Evolutionary conservation across 352 stramenopile genomes (phyloP).

Genomic region (Sclerospora graminicola): DNA sequence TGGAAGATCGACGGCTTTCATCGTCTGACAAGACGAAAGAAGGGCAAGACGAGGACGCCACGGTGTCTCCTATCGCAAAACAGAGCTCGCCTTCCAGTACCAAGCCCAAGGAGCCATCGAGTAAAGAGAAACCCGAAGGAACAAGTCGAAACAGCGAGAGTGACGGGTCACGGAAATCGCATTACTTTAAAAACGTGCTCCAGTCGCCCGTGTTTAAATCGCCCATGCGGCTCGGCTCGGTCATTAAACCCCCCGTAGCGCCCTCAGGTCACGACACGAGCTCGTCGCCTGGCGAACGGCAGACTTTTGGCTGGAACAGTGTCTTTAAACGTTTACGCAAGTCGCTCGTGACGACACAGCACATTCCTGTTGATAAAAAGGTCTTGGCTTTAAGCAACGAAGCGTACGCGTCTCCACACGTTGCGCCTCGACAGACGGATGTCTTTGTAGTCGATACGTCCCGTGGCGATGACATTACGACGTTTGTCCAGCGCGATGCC

Average conservation of each 20-base stretch:
- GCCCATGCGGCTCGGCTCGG: slow-evolving; percentile 60
- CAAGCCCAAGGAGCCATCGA: too few relatives aligned
- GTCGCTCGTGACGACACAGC: slow-evolving; percentile 56
- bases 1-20: neutral
- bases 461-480: slow-evolving; percentile 74
- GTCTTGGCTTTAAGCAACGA: slow-evolving; percentile 63
- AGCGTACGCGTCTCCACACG: slow-evolving; percentile 35
- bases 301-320: slow-evolving; percentile 70
- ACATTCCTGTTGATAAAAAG: slow-evolving; percentile 59
- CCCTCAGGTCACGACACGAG: slow-evolving; percentile 17
- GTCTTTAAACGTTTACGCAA: slow-evolving; percentile 76
- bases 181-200: slow-evolving; percentile 82
- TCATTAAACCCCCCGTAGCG: slow-evolving; percentile 52
- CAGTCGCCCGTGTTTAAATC: slow-evolving; percentile 77
- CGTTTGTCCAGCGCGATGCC: slow-evolving; percentile 62
- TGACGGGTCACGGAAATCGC: slow-evolving; percentile 49
- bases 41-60: slow-evolving; percentile 3
- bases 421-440: slow-evolving; percentile 43
- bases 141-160: slow-evolving; percentile 14
- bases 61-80: too few relatives aligned
- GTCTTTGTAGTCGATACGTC: slow-evolving; percentile 74
- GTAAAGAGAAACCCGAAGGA: slow-evolving; percentile 18
- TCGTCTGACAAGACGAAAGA: slow-evolving; percentile 5
- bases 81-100: slow-evolving; percentile 6
- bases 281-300: slow-evolving; percentile 21